These are phyloP conservation scores for Tephrocybe sp. DNA, from an alignment of 768 basidiomycete genomes.

Conservation along the genomic window DNA sequence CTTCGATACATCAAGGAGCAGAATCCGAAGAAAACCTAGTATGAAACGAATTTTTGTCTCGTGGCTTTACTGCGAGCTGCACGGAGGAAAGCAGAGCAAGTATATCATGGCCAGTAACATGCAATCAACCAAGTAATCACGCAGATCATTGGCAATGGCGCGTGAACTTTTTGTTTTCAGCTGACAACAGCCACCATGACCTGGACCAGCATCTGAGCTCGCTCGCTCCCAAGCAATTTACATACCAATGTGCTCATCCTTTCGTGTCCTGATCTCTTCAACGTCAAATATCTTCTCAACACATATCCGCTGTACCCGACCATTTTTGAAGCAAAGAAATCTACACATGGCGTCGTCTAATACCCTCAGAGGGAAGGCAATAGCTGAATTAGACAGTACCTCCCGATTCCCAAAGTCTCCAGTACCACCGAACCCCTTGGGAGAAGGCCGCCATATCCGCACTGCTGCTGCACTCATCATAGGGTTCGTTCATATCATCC, in stretches of 20 bases:
- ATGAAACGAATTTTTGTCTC: too few relatives aligned
- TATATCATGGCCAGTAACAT: too few relatives aligned
- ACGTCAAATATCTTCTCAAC: constrained; percentile 1
- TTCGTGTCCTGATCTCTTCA: constrained; percentile 9
- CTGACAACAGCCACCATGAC: constrained; percentile 2
- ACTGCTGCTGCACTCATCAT: constrained; percentile 76
- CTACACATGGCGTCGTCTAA: constrained; percentile 14
- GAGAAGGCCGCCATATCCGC: constrained; percentile 67
- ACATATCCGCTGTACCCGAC: constrained; percentile 10
- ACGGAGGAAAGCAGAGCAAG: too few relatives aligned
- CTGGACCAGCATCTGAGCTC: constrained; percentile 1
- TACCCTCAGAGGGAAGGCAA: neutral
- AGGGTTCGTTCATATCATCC: constrained; percentile 42
- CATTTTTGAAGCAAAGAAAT: constrained; percentile 4
- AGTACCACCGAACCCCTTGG: constrained; percentile 61
- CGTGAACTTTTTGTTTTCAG: neutral
- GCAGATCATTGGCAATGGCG: neutral
- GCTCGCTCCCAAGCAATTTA: neutral
- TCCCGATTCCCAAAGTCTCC: constrained; percentile 49
- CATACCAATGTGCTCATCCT: constrained; percentile 10
- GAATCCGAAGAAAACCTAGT: too few relatives aligned
- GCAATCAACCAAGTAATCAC: too few relatives aligned
- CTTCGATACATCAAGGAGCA: too few relatives aligned
- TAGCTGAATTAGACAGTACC: neutral
- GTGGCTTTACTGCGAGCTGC: too few relatives aligned